Conservation (phyloP, 2,329 filamentous ascomycete genomes). For the Lecanoromycetidae sp. region DNA sequence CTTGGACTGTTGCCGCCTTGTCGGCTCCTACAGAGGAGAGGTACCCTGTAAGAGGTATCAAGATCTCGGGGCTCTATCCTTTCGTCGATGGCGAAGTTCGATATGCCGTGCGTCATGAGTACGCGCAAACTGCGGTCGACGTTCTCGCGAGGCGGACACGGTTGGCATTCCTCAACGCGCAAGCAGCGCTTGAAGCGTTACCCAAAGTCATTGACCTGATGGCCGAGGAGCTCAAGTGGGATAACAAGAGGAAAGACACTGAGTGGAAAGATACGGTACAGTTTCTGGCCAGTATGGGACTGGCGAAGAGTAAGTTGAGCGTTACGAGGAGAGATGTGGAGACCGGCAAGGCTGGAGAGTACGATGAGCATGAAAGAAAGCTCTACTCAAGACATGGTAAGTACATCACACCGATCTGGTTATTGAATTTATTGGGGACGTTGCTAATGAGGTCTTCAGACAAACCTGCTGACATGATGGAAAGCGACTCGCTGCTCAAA, state of each 20-base stretch:
- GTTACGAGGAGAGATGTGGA: constrained; percentile 49
- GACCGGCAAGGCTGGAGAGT: constrained; percentile 38
- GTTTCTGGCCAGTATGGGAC: constrained; percentile 50
- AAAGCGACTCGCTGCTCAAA: constrained; percentile 36
- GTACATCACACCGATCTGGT: neutral
- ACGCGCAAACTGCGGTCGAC: constrained; percentile 81
- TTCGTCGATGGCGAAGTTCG: constrained; percentile 87
- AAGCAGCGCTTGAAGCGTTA: constrained; percentile 76
- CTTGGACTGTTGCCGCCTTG: constrained; percentile 78
- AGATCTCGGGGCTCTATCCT: constrained; percentile 69
- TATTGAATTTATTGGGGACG: neutral
- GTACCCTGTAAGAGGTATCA: constrained; percentile 71
- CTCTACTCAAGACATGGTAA: constrained; percentile 29
- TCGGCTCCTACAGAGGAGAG: constrained; percentile 63
- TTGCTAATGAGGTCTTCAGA: constrained; percentile 28
- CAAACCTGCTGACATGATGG: constrained; percentile 42
- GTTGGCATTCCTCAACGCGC: constrained; percentile 80
- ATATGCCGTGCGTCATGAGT: constrained; percentile 79
- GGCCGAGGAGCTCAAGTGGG: constrained; percentile 73
- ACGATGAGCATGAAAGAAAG: constrained; percentile 30
- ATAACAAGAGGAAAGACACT: constrained; percentile 54
- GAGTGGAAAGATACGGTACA: constrained; percentile 65
- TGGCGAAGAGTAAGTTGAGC: constrained; percentile 39
- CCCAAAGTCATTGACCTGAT: constrained; percentile 82
- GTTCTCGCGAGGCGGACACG: constrained; percentile 75